Base-by-base conservation (phyloP, 768 basidiomycete genomes). In the Phanerochaete sordida region DNA sequence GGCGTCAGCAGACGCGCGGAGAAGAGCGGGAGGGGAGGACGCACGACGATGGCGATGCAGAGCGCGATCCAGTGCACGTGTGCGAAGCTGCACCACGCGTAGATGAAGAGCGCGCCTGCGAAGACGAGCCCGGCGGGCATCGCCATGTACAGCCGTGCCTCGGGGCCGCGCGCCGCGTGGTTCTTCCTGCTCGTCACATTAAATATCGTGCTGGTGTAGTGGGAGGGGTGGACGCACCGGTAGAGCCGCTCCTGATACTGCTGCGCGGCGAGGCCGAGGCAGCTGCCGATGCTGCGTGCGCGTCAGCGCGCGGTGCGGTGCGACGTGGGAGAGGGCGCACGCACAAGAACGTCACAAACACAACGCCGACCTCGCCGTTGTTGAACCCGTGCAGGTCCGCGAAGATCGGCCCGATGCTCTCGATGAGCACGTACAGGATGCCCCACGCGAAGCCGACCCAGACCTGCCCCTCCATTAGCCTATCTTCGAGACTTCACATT, bases 371-470 rank as follows among this genome's bases (percentile, higher is more conserved):
- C 62, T 84, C 73, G 0, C 85, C 86, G 12, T 76, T 75, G 58
- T 75, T 80, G 68, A 92, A 92, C 55, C 74, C 68, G 65, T 90
- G 85, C 4, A 90, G 72, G 1, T 69, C 73, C n/a, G 69, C 65
- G 71, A 91, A 88, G 37, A 85, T 80, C 11, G 77, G 80, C 8
- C 79, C 72, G 49, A 87, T 77, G 0, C 85, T 85, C 84, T 83
- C 82, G 30, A 90, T 76, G 68, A 91, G 73, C 56, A 83, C 85
- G 66, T 83, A 93, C 23, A 87, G 70, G 4, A 91, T 81, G 0
- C 91, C 91, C 90, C 91, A 93, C 0, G 82, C 80, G 60, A 93
- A 84, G 54, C 85, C 84, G 30, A 85, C 73, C 87, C 86, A 88
- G n/a, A 88, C 67, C 86, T 90, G 70, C 16, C 44, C 21, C 5